These are phyloP conservation scores for Pythium myriotylum DNA, from an alignment of 352 stramenopile genomes.

Conservation along the genomic window DNA sequence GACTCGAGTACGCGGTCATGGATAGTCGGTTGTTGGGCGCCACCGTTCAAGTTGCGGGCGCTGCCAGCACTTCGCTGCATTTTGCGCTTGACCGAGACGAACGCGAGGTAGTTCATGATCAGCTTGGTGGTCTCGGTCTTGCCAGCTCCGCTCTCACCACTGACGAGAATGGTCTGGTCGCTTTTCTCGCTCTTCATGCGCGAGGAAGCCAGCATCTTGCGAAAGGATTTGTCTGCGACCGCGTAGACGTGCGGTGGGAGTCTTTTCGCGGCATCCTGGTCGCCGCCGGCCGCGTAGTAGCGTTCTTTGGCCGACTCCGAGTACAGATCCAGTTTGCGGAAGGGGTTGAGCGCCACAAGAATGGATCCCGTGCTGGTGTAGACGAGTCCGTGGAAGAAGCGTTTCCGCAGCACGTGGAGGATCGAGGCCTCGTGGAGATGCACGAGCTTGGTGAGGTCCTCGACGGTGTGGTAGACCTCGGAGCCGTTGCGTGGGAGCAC, in stretches of 20 bases:
- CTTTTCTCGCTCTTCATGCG: slow-evolving; percentile 40
- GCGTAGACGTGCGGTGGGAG: slow-evolving; percentile 87
- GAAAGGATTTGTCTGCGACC: slow-evolving; percentile 82
- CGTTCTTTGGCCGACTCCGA: slow-evolving; percentile 64
- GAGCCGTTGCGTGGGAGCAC: slow-evolving; percentile 65
- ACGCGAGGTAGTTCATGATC: slow-evolving; percentile 96
- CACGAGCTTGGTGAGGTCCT: slow-evolving; percentile 91
- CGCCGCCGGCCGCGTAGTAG: slow-evolving; percentile 65
- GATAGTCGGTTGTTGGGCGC: slow-evolving; percentile 46
- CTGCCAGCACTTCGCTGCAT: slow-evolving; percentile 6
- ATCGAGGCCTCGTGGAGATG: slow-evolving; percentile 92
- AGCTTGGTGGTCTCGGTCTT: no score
- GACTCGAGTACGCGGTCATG: slow-evolving; percentile 92
- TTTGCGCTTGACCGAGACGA: slow-evolving; percentile 59
- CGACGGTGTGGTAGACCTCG: slow-evolving; percentile 66
- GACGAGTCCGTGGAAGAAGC: slow-evolving; percentile 86
- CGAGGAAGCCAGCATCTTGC: slow-evolving; percentile 72
- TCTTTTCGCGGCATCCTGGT: slow-evolving; percentile 53
- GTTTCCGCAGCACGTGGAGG: slow-evolving; percentile 77
- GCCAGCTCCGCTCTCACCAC: slow-evolving; percentile 93
- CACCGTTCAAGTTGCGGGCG: neutral
- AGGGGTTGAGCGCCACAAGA: slow-evolving; percentile 85
- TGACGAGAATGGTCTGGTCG: slow-evolving; percentile 96
- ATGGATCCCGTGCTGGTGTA: slow-evolving; percentile 91
- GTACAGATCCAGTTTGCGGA: slow-evolving; percentile 73